Base-by-base conservation (phyloP, 2,329 filamentous ascomycete genomes). In the Tetracladium maxilliforme region DNA sequence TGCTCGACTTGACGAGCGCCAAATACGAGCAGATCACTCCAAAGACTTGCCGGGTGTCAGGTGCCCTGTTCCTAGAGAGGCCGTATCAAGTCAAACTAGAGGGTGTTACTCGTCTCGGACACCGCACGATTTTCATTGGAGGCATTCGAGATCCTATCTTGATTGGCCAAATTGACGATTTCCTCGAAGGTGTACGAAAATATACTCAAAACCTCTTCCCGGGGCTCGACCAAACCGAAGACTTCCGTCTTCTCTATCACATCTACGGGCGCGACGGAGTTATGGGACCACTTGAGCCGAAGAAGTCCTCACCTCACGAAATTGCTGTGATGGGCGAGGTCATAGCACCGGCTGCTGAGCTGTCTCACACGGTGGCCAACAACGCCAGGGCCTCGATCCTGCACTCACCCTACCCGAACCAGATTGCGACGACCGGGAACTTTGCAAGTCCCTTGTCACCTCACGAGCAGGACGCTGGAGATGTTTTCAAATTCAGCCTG, bases 371-470 rank as follows among this genome's bases (percentile, higher is more conserved):
- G 9, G 42, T 65, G 16, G 53, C 51, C 5, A 46, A 45, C 14
- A 48, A 45, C 6, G 52, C 52, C 1, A 49, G 53, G 21, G 43
- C 57, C 6, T 52, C 40, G 3, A 43, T 44, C n/a, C 43, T 55
- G 23, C 64, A 69, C 31, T 54, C 43, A 1, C 47, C 54, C 0
- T 68, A 68, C 27, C 42, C 47, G 0, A 51, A 54, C 1, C 62
- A 68, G 35, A 55, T 58, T n/a, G 62, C 61, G 0, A 68, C 60
- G 0, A 47, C 52, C 0, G 64, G 64, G 0, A 67, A 67, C 30
- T 54, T 68, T 21, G 59, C 53, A 0, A 50, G 51, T 17, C 51
- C 49, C 2, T 48, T 53, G n/a, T 38, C 35, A 21, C 41, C 48
- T n/a, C 48, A 48, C n/a, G 37, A 48, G 49, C 17, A 47, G 48